Evolutionary conservation across 371 early-diverging fungal genomes (phyloP).

Genomic region (Entomophthora muscae): DNA sequence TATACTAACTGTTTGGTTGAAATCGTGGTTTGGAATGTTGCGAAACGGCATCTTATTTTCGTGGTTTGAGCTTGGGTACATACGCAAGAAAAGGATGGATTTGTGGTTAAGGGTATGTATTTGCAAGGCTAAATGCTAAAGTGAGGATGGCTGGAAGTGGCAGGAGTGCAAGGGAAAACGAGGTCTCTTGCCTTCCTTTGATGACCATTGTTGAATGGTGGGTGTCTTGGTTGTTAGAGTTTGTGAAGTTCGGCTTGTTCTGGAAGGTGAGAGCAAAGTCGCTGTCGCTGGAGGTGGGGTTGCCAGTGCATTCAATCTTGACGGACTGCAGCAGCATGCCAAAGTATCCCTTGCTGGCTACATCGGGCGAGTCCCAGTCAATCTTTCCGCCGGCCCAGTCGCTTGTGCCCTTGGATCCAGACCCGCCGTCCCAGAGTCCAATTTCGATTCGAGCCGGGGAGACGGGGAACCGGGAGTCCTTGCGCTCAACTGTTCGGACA

Average conservation of each 20-base stretch:
- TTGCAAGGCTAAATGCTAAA: too few relatives aligned
- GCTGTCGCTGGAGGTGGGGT: neutral
- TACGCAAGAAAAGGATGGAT: too few relatives aligned
- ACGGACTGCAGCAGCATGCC: neutral
- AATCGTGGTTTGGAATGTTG: too few relatives aligned
- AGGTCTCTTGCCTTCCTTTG: too few relatives aligned
- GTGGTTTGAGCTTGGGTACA: too few relatives aligned
- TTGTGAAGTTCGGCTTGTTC: neutral
- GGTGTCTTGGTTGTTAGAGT: too few relatives aligned
- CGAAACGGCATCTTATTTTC: too few relatives aligned
- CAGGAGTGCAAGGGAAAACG: too few relatives aligned
- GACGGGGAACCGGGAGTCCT: constrained; percentile 27
- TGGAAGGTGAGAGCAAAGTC: neutral
- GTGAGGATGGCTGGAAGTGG: too few relatives aligned
- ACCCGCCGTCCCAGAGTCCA: constrained; percentile 50
- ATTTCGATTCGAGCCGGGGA: constrained; percentile 34
- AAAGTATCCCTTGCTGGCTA: neutral
- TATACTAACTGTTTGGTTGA: too few relatives aligned
- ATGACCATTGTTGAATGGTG: too few relatives aligned
- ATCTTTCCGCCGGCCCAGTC: constrained; percentile 47
- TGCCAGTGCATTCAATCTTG: neutral
- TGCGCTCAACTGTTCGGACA: constrained; percentile 23
- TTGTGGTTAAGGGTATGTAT: too few relatives aligned
- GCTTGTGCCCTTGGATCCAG: constrained; percentile 25
- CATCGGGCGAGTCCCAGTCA: constrained; percentile 18